Conservation (phyloP, 768 basidiomycete genomes). For the Mycena filopes region DNA sequence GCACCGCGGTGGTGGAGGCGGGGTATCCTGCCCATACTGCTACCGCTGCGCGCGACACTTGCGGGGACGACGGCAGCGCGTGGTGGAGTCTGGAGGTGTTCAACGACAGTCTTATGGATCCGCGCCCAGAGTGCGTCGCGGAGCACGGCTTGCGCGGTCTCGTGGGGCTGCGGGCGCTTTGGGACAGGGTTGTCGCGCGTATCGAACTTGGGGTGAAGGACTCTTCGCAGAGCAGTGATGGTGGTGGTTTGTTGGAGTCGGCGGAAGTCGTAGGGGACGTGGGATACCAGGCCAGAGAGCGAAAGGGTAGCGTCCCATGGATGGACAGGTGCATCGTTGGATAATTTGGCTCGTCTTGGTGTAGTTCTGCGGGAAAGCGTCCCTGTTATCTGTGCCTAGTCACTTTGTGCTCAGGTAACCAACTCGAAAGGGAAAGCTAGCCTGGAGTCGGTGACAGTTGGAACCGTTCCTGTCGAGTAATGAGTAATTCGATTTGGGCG, state of each 20-base stretch:
- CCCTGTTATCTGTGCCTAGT: too few relatives aligned
- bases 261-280: background rate
- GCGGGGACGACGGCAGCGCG: conserved; percentile 33
- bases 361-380: too few relatives aligned
- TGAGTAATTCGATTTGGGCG: too few relatives aligned
- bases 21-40: conserved; percentile 44
- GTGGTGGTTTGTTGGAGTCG: background rate
- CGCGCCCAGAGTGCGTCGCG: conserved; percentile 33
- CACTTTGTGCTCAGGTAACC: too few relatives aligned
- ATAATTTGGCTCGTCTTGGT: too few relatives aligned
- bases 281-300: background rate
- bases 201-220: conserved; percentile 3
- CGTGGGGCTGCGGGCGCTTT: conserved; percentile 35
- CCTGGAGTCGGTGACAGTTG: too few relatives aligned
- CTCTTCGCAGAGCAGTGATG: conserved; percentile 3
- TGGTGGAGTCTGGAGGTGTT: conserved; percentile 53
- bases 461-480: too few relatives aligned
- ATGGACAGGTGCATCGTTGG: conserved; percentile 8
- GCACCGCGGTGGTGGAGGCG: conserved; percentile 41
- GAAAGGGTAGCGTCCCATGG: background rate
- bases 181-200: conserved; percentile 27
- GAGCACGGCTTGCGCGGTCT: conserved; percentile 42
- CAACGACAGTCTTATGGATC: conserved; percentile 44
- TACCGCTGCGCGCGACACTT: background rate
- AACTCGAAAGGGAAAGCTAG: too few relatives aligned